Evolutionary conservation across 257 asterid genomes (phyloP), one percentile per base, ranked within the genome.

Genomic region (Ilex asprella): DNA sequence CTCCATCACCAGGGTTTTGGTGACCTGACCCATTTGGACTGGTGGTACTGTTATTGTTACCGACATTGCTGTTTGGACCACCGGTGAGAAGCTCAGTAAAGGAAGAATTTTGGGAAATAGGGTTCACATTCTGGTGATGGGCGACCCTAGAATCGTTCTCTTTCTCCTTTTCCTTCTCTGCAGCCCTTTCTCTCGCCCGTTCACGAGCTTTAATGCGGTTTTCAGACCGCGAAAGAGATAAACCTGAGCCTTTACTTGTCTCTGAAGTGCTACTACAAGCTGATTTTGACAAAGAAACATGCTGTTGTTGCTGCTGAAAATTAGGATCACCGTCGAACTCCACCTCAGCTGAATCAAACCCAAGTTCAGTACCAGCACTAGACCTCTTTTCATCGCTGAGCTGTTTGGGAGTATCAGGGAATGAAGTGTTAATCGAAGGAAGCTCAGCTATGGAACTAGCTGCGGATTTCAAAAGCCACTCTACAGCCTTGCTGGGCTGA

Each of bases 401-500:
- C 72, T 84, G 95, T 76, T 69, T 75, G 0, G 84, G 85, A 2
- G 94, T 76, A 57, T 78, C 91, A 0, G 86, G 94, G 53, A 84
- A 82, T 6, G 81, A 76, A 0, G 75, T 51, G 52, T 57, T 74
- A 56, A 88, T 77, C 16, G 83, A 79, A 31, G 95, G 98, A 31
- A 91, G 86, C 73, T 88, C 90, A 2, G 75, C 56, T 5, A 91
- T 88, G 1, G 96, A 84, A 39, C 69, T 65, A 12, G 85, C 83
- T 1, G 96, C 96, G 29, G 82, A 95, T 62, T 82, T 85, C 21
- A 91, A 76, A 66, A 91, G 79, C 97, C 97, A 91, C 74, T 91
- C 98, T 58, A 91, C 86, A 66, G 96, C 97, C 81, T 91, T 87
- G 73, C 95, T 87, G 16, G 96, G 97, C 81, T 86, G 94, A 73